Evolutionary conservation across 345 rosid species (phyloP).

Genomic region (Sonneratia caseolaris): DNA sequence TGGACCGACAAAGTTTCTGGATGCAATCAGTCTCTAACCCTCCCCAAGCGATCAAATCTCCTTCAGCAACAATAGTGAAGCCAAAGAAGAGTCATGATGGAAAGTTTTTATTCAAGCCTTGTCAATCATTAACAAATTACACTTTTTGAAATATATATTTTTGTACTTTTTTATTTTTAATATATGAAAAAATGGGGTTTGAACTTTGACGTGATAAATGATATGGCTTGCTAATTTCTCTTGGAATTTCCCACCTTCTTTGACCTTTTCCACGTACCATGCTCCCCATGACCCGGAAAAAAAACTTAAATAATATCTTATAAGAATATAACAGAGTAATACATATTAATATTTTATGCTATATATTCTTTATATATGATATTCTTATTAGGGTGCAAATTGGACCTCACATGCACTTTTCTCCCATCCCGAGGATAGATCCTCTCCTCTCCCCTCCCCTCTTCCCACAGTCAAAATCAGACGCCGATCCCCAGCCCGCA

Average conservation of each 20-base stretch:
- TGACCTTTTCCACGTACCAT: background rate
- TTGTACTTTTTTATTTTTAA: no score
- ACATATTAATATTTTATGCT: background rate
- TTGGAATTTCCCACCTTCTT: background rate
- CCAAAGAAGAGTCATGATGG: no score
- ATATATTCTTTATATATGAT: no score
- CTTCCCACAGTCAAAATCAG: slow-evolving; percentile 1
- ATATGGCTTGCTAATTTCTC: background rate
- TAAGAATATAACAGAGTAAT: background rate
- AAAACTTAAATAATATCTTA: background rate
- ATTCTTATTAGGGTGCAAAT: background rate
- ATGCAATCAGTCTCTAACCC: no score
- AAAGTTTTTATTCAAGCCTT: no score
- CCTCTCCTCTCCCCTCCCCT: background rate
- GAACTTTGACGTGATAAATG: background rate
- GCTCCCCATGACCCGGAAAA: background rate
- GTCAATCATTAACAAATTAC: no score
- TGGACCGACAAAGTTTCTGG: no score
- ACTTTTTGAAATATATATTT: no score
- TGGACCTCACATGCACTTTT: no score
- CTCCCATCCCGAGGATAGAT: slow-evolving; percentile 3
- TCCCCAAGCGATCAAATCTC: no score
- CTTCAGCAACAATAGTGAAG: no score
- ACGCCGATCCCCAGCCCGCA: background rate
- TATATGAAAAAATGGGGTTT: background rate